Evolutionary conservation across 139 green algal genomes (phyloP), one percentile per base, ranked within the genome.

Genomic region (Diplosphaera chodatii): DNA sequence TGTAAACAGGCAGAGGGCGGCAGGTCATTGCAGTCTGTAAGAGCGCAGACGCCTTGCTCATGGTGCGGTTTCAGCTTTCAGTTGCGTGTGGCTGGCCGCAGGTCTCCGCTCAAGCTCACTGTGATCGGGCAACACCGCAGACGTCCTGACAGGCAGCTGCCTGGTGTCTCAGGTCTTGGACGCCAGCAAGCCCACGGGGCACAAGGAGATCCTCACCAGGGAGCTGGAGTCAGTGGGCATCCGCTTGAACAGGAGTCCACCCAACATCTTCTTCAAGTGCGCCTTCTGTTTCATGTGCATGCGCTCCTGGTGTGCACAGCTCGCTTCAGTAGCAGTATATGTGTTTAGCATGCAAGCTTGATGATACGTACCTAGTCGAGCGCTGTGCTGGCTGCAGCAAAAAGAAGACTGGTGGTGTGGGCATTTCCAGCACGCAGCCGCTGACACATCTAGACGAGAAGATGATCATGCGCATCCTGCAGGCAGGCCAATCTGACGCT

Each of bases 21-120:
- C 89, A 96, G 84, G 93, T 99, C 69, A 99, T 99, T 77, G 94
- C 95, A 3, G 94, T 98, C 16, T 97, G 94, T 79, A 99, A 99
- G 86, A 93, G 81, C 62, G 91, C 92, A 4, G 96, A 99, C 70
- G 78, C 99, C 69, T 81, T 99, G 76, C 85, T 99, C 41, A 99
- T 99, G 95, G 95, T 99, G 68, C 37, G 37, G 10, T 21, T 48
- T 8, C 37, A n/a, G n/a, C n/a, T n/a, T n/a, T n/a, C n/a, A n/a
- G n/a, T n/a, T n/a, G n/a, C n/a, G n/a, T n/a, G n/a, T n/a, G n/a
- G n/a, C n/a, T n/a, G n/a, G n/a, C n/a, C n/a, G n/a, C n/a, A n/a
- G n/a, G n/a, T n/a, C n/a, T n/a, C n/a, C n/a, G n/a, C n/a, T n/a
- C n/a, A n/a, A n/a, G n/a, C n/a, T n/a, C n/a, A n/a, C n/a, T n/a